phyloP scores from a whole-genome alignment of 345 rosid species.

The Eucalyptus polyanthemos region DNA sequence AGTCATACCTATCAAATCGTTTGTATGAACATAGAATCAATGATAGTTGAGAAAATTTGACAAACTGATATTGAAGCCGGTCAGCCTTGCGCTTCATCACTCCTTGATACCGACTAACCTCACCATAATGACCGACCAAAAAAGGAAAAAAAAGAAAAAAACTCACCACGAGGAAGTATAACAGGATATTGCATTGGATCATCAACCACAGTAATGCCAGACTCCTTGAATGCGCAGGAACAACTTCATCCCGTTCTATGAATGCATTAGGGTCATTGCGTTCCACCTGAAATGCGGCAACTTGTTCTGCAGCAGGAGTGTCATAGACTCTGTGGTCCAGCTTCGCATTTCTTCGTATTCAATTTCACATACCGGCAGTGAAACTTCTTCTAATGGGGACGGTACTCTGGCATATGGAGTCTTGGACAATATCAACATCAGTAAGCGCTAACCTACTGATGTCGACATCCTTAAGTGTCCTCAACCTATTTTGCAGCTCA shows the following conservation, averaged over 20 bases:
- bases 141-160: no score
- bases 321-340: neutral
- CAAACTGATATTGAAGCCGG: neutral
- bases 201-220: neutral
- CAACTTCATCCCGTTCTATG: neutral
- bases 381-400: neutral
- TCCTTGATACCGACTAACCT: neutral
- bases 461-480: neutral
- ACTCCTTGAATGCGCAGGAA: neutral
- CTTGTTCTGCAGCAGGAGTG: neutral
- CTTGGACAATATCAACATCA: neutral
- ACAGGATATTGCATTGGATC: neutral
- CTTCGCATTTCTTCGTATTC: neutral
- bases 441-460: neutral
- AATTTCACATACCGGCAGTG: neutral
- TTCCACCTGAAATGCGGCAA: neutral
- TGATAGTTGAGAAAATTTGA: neutral
- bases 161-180: neutral
- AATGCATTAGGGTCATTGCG: neutral
- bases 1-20: neutral
- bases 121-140: no score
- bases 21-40: neutral
- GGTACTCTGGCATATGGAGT: neutral
- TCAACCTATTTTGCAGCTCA: neutral
- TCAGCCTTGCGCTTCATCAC: neutral